Evolutionary conservation across 148 eudicot species (phyloP).

Genomic region (Rhododendron ferrugineum): DNA sequence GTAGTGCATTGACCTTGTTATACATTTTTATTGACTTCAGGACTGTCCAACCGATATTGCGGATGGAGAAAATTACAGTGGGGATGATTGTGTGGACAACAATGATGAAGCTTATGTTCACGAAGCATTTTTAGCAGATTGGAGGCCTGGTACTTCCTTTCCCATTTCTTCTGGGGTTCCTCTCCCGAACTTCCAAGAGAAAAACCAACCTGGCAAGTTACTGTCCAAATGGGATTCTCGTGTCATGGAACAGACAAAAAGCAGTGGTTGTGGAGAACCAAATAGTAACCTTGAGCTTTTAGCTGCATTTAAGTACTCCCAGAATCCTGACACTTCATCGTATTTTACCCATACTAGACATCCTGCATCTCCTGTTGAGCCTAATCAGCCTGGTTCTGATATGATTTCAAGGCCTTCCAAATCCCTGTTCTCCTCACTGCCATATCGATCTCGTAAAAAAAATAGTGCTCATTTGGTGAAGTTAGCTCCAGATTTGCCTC

Average conservation of each 20-base stretch:
- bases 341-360: slow-evolving; percentile 8
- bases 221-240: slow-evolving; percentile 20
- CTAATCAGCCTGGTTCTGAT: slow-evolving; percentile 17
- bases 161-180: slow-evolving; percentile 21
- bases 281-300: slow-evolving; percentile 22
- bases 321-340: slow-evolving; percentile 9
- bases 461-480: slow-evolving; percentile 54
- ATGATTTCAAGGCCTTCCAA: slow-evolving; percentile 29
- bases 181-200: slow-evolving; percentile 16
- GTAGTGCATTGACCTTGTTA: slow-evolving; percentile 4
- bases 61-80: slow-evolving; percentile 47
- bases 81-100: slow-evolving; percentile 56
- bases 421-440: slow-evolving; percentile 23
- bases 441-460: slow-evolving; percentile 42
- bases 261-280: slow-evolving; percentile 24
- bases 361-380: slow-evolving; percentile 16
- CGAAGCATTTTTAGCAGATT: slow-evolving; percentile 93
- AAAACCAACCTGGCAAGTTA: slow-evolving; percentile 15
- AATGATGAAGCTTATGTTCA: slow-evolving; percentile 84
- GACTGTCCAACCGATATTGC: slow-evolving; percentile 39
- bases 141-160: slow-evolving; percentile 54
- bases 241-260: slow-evolving; percentile 20
- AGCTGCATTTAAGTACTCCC: slow-evolving; percentile 25
- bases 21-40: slow-evolving; percentile 25
- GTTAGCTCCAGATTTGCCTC: slow-evolving; percentile 94